Base-by-base conservation (phyloP, 2,329 filamentous ascomycete genomes). In the Ceratocystis destructans region DNA sequence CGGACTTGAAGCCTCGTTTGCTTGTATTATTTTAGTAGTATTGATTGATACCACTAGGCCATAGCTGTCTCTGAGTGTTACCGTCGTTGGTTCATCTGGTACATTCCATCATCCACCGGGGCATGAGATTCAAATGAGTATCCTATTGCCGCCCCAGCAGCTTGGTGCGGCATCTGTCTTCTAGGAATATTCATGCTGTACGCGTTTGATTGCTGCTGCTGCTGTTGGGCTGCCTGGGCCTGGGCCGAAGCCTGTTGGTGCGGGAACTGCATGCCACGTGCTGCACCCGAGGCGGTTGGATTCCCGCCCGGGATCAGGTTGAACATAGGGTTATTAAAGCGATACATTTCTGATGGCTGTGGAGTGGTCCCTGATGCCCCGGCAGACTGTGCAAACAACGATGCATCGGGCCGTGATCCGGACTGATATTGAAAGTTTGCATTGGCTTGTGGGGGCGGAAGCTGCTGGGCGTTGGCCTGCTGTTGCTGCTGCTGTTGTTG, bases 41-140 rank as follows among this genome's bases (percentile, higher is more conserved):
- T 10, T 31, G 10, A 20, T 12, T 31, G 10, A 20, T 12, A 31
- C 15, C 31, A 15, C 15, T 33, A 28, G 28, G 28, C 31, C 3
- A 31, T 33, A 28, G 15, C 28, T 17, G 53, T 8, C 25, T 10
- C 53, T 31, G 22, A 3, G 22, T 57, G 53, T 37, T 55, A 41
- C 31, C 48, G 48, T 20, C 62, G 62, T 33, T 33, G 62, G 33
- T 48, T 44, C 17, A 64, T 57, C 28, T 53, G 50, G 62, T 64
- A 64, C 50, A 64, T 55, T 25, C 46, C 48, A 44, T 61, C 61
- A 17, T 67, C 65, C 10, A 67, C 65, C 1, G 48, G n/a, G 8
- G 45, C 41, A 33, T 62, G 44, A n/a, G 57, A 50, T 5, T 67
- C 65, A 61, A 67, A 67, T 10, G 46, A 17, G 20, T 67, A 67